phyloP scores from a whole-genome alignment of 2,329 filamentous ascomycete species.

The Fusarium chuoi region DNA sequence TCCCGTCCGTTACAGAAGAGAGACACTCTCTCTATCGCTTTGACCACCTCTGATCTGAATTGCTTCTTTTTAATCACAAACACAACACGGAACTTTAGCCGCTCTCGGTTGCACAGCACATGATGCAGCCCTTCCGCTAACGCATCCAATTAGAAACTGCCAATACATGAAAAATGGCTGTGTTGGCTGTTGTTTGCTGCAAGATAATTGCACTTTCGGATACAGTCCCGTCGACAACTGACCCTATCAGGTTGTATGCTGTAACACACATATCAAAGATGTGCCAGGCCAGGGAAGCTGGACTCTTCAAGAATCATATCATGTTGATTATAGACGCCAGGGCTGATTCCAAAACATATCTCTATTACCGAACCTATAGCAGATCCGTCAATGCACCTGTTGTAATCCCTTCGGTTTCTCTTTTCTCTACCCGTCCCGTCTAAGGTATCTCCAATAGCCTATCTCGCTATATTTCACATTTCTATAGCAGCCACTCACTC shows the following conservation, averaged over 20 bases:
- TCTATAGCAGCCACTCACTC: conserved; percentile 12
- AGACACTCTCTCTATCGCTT: background rate
- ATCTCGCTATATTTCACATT: background rate
- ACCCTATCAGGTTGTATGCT: background rate
- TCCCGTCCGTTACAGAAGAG: background rate
- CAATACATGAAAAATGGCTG: background rate
- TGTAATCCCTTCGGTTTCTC: background rate
- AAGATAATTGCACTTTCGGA: background rate
- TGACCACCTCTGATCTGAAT: background rate
- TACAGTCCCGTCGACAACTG: background rate
- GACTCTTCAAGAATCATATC: conserved; percentile 1
- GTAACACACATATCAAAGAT: background rate
- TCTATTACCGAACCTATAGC: background rate
- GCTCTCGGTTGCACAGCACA: conserved; percentile 1
- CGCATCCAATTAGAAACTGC: background rate
- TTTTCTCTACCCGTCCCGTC: conserved; percentile 17
- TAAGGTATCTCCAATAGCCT: conserved; percentile 2
- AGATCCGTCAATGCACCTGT: background rate
- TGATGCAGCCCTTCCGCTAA: conserved; percentile 7
- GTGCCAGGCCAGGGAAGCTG: background rate
- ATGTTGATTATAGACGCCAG: background rate
- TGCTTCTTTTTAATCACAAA: conserved; percentile 4
- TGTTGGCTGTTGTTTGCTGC: background rate
- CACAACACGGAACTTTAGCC: conserved; percentile 3
- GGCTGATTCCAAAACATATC: conserved; percentile 1